These are phyloP conservation scores for Talaromyces liani DNA, from an alignment of 495 filamentous ascomycete genomes.

Conservation along the genomic window DNA sequence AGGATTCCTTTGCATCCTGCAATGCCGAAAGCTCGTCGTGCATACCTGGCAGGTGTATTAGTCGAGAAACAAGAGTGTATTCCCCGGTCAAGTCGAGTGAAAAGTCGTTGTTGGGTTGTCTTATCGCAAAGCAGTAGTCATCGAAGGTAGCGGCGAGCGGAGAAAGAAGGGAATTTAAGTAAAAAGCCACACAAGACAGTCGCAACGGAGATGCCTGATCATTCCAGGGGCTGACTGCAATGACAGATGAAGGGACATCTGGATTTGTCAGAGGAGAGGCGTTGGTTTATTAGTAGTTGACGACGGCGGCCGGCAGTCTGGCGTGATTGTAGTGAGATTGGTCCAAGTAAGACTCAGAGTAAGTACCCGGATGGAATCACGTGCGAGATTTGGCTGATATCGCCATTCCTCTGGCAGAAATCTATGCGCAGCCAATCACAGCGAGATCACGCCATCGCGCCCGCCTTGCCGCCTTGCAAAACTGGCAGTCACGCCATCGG, in stretches of 20 bases:
- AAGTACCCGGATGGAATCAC: conserved; percentile 1
- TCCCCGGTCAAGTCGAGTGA: neutral
- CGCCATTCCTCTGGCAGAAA: neutral
- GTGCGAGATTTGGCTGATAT: conserved; percentile 2
- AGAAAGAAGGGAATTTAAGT: neutral
- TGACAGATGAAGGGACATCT: neutral
- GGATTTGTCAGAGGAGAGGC: neutral
- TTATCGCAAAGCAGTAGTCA: neutral
- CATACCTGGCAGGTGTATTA: neutral
- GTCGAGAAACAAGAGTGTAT: neutral
- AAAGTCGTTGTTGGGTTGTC: neutral
- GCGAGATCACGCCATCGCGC: neutral
- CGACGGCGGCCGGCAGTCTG: neutral
- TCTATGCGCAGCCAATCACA: neutral
- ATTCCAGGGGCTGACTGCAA: neutral
- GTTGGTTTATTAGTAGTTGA: neutral
- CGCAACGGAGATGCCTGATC: neutral
- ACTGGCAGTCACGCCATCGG: neutral
- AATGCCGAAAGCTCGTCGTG: neutral
- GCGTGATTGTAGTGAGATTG: neutral
- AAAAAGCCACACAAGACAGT: neutral
- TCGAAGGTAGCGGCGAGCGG: neutral
- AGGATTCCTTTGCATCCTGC: neutral
- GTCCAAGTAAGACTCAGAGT: neutral
- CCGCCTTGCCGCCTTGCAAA: neutral